Evolutionary conservation across 106 monocot genomes (phyloP), one percentile per base, ranked within the genome.

Genomic region (Amphibolis antarctica): DNA sequence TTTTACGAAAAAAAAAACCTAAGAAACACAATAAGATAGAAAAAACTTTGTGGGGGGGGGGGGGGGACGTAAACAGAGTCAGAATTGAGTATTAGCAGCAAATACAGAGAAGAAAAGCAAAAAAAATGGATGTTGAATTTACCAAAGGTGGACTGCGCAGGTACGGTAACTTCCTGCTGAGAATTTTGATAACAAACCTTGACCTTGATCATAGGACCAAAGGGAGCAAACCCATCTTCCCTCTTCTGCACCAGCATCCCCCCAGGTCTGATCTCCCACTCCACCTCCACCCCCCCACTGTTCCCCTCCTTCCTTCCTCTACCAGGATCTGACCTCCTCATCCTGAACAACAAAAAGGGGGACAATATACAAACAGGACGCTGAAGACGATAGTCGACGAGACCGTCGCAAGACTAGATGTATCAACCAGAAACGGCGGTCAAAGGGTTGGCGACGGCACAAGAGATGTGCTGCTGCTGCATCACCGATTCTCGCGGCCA

Each of bases 171-270:
- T 21, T 96, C 83, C 24, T 70, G 89, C 59, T 76, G 79, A 48
- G 46, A 66, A 59, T 77, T 65, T 12, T 80, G 79, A 76, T 86
- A 79, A 29, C 57, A 75, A 28, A 96, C 81, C 81, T 66, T 84
- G 69, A 96, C 66, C 61, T 73, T 86, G 75, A 96, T 69, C 73
- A 79, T 59, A 22, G 79, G 77, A 0, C 82, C 76, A 19, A 53
- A 23, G 12, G 68, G 17, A 3, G 49, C 65, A 31, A 42, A 18
- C 48, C 52, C 79, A 42, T 79, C 78, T 22, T 76, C 74, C 62
- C 82, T 86, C 75, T 73, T 85, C 78, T 88, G 85, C 0, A 85
- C 88, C 59, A 83, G 71, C 88, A 93, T 83, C 69, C 88, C 93
- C 9, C 88, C 80, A 17, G 92, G 84, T 68, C 84, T 73, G 69